Base-by-base conservation (phyloP, 805 yeast genomes). In the Lachancea meyersii region DNA sequence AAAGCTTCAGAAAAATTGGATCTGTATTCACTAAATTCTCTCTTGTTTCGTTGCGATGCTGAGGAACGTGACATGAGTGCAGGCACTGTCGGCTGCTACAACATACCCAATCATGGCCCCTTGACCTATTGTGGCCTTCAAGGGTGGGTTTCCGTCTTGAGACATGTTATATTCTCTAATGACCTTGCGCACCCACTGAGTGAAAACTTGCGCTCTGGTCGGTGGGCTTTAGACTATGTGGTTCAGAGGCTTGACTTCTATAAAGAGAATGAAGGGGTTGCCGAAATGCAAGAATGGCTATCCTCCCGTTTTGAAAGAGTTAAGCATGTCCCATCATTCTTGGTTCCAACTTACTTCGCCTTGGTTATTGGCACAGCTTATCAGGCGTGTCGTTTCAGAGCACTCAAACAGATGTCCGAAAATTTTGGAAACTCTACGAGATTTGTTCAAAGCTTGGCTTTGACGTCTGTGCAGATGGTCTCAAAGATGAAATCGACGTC, bases 101-200 rank as follows among this genome's bases (percentile, higher is more conserved):
- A 65, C 38, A 71, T 91, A 36, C 97, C 97, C 1, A 69, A 73
- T 23, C 68, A 73, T 60, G 97, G 97, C 0, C 68, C 69, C 13
- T 67, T 89, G 35, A 82, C 79, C 0, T 91, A 86, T 62, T 89
- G 96, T 31, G 98, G 98, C 9, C 67, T 93, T 18, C 94, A 87
- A 61, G 97, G 98, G 1, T 91, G 96, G 95, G 76, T 80, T 35
- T 70, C 86, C 0, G 81, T 79, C 1, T 63, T 91, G 50, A 72
- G 76, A 44, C 60, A 68, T 22, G 74, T 87, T 2, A 80, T 88
- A 19, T 69, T 71, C 57, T 65, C 68, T 31, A 91, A 91, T 56
- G 80, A 89, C 51, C 70, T 91, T 21, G 93, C 89, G 0, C 95
- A 86, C 57, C 89, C 97, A 0, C 49, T 89, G 20, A 80, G 93